These are phyloP conservation scores for Verticillium alfalfae DNA, from an alignment of 2,329 filamentous ascomycete genomes.

Conservation along the genomic window DNA sequence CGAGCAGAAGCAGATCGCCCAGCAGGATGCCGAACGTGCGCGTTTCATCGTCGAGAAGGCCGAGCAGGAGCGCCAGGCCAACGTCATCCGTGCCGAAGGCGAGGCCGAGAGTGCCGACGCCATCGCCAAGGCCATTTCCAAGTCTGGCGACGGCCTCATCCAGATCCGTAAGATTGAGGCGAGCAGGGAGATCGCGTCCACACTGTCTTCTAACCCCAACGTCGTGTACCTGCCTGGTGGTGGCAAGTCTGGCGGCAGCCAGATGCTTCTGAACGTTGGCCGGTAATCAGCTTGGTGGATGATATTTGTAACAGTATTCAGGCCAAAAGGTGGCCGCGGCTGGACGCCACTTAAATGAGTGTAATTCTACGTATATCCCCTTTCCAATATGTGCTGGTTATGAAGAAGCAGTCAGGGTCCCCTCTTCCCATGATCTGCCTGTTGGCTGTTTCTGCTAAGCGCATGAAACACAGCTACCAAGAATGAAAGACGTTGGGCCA, in stretches of 20 bases:
- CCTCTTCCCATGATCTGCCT: too few relatives aligned
- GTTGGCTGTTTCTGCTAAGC: too few relatives aligned
- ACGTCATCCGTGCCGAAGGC: constrained; percentile 96
- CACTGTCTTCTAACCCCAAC: constrained; percentile 84
- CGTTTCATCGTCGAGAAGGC: constrained; percentile 98
- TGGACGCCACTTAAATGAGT: constrained; percentile 18
- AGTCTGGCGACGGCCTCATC: constrained; percentile 87
- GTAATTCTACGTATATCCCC: constrained; percentile 10
- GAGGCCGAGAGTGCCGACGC: constrained; percentile 96
- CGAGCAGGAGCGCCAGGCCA: constrained; percentile 97
- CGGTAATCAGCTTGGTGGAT: constrained; percentile 19
- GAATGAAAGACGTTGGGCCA: too few relatives aligned
- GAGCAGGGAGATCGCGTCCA: constrained; percentile 89
- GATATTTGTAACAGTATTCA: constrained; percentile 8
- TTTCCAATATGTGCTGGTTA: neutral
- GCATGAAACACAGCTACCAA: too few relatives aligned
- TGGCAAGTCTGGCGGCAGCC: constrained; percentile 45
- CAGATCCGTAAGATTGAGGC: constrained; percentile 97
- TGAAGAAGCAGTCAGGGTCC: neutral
- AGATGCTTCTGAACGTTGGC: constrained; percentile 49
- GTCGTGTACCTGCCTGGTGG: constrained; percentile 89
- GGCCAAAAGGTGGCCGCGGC: neutral
- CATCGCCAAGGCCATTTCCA: constrained; percentile 88
- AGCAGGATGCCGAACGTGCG: constrained; percentile 96
- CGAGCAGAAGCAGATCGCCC: constrained; percentile 99